phyloP scores from a whole-genome alignment of 2,329 filamentous ascomycete species.

The Amauroascus verrucosus region DNA sequence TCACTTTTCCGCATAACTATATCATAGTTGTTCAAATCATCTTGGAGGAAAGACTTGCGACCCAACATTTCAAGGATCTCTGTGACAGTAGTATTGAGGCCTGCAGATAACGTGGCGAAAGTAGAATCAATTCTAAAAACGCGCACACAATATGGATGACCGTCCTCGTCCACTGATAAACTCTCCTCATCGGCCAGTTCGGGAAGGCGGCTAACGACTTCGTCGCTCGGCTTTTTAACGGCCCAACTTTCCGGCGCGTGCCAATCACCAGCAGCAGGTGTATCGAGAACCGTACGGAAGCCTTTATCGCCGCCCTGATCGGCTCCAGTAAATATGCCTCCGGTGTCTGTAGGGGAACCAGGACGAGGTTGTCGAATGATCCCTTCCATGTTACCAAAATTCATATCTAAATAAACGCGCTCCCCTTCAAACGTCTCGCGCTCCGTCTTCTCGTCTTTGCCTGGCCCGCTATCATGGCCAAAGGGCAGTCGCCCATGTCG shows the following conservation, averaged over 20 bases:
- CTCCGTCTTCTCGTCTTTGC: conserved; percentile 20
- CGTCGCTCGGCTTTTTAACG: conserved; percentile 54
- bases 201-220: conserved; percentile 27
- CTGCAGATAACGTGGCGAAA: conserved; percentile 81
- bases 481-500: conserved; percentile 26
- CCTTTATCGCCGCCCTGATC: conserved; percentile 19
- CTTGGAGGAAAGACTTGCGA: conserved; percentile 86
- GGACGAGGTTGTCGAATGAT: conserved; percentile 64
- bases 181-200: conserved; percentile 55
- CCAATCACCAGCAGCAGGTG: conserved; percentile 52
- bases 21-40: conserved; percentile 86
- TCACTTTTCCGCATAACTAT: conserved; percentile 93
- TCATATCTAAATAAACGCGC: conserved; percentile 72
- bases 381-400: conserved; percentile 82
- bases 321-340: conserved; percentile 27
- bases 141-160: conserved; percentile 76
- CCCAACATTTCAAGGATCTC: conserved; percentile 85
- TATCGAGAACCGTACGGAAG: conserved; percentile 23
- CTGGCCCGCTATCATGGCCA: conserved; percentile 24
- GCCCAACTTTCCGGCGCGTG: conserved; percentile 96
- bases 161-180: conserved; percentile 62
- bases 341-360: conserved; percentile 57
- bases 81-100: conserved; percentile 69
- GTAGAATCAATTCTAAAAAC: conserved; percentile 91
- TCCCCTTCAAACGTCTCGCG: conserved; percentile 45